A percentile compares a stretch with the other conserved stretches of the same genome.
Evolutionary conservation across 225 moss, liverwort and hornwort species (phyloP).

Genomic region (Climacium dendroides): DNA sequence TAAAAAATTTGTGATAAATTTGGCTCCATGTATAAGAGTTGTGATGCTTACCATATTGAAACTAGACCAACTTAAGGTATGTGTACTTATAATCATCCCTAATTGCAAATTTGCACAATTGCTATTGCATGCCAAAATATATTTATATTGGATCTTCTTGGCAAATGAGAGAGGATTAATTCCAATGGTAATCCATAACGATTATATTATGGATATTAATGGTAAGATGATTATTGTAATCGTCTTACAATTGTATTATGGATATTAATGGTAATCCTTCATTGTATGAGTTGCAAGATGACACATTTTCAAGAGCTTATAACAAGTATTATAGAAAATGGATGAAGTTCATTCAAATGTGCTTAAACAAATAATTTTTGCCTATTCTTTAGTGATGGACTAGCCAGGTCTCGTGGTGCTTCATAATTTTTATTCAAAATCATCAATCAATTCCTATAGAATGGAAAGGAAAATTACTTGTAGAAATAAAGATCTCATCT

Average conservation of each 20-base stretch:
- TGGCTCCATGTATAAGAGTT: fast-evolving
- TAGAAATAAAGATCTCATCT: background rate
- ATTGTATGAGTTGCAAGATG: background rate
- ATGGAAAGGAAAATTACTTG: background rate
- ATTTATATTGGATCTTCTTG: background rate
- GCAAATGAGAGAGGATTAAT: background rate
- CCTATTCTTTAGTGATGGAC: background rate
- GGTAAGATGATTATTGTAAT: too few relatives aligned
- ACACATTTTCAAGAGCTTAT: background rate
- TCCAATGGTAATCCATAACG: too few relatives aligned
- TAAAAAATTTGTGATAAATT: background rate
- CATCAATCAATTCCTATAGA: fast-evolving
- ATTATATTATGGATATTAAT: too few relatives aligned
- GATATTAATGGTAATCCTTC: too few relatives aligned
- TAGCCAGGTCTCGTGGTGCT: fast-evolving
- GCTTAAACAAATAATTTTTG: too few relatives aligned
- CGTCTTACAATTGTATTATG: too few relatives aligned
- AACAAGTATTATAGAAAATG: fast-evolving
- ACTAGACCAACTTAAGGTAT: background rate
- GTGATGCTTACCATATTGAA: background rate
- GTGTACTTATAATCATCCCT: fast-evolving
- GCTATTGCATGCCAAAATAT: background rate
- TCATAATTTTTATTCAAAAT: background rate
- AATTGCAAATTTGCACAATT: background rate
- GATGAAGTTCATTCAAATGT: background rate